Evolutionary conservation across 2,329 filamentous ascomycete species (phyloP), one percentile per base, ranked within the genome.

Genomic region (Mariannaea elegans): DNA sequence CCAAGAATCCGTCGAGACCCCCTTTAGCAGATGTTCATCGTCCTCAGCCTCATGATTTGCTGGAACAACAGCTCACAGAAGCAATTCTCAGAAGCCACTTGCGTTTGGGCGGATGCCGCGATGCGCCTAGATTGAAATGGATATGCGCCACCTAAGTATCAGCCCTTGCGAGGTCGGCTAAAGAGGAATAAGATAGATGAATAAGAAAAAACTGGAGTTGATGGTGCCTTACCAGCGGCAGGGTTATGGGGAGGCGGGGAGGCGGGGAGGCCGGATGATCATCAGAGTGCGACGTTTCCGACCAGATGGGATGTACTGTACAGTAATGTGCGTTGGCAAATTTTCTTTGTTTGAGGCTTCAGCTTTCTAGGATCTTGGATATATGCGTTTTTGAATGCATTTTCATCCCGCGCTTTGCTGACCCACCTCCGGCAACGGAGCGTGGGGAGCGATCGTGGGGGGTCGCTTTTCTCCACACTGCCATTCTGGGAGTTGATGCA

Each of bases 381-480:
- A 7, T 39, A 13, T 21, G 38, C 31, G 36, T 41, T 36, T 51
- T 34, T 34, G 21, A 10, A 14, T 10, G 9, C 24, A 27, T 39
- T 32, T 32, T 50, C 29, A 57, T 45, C 54, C 47, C 27, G 38
- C 56, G 39, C 14, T 16, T 18, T 24, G 21, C 44, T 29, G 56
- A 58, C 55, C 69, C 63, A 66, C 65, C 56, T 54, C 59, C 54
- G 48, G 63, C 46, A 63, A 49, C 61, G 53, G 56, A 59, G 60
- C 52, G 57, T 62, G 59, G 56, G 58, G 60, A 64, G 63, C 52
- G 66, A 69, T 63, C 56, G 64, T 66, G 64, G 63, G 24, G 64
- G 63, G 65, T 56, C 48, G 47, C 31, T 32, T 38, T 39, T 58
- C 9, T 27, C 24, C 9, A 9, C 24, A n/a, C 12, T 5, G 32